Evolutionary conservation across 1,284 basidiomycete species (phyloP).

Genomic region (Ustilago nuda): DNA sequence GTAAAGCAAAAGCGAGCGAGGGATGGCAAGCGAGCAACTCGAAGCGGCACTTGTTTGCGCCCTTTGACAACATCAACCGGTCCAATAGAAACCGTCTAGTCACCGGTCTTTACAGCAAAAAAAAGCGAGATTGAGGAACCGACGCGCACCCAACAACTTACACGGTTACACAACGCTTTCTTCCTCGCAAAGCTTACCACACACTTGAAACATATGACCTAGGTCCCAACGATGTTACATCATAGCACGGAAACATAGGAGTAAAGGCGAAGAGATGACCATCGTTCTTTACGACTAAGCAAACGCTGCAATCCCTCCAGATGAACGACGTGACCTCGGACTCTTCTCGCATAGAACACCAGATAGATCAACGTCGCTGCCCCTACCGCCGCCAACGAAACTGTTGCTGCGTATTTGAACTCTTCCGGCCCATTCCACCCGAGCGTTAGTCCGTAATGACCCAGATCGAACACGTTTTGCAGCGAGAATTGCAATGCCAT

Average conservation of each 20-base stretch:
- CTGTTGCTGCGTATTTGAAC: slow-evolving; percentile 59
- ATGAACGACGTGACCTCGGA: slow-evolving; percentile 60
- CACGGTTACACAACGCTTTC: not conserved
- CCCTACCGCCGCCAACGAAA: slow-evolving; percentile 47
- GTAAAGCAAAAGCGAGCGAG: not conserved
- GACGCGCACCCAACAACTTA: slow-evolving; percentile 4
- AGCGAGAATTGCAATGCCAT: slow-evolving; percentile 57
- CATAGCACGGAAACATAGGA: not conserved
- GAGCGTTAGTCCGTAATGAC: slow-evolving; percentile 58
- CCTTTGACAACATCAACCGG: not conserved
- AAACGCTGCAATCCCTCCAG: slow-evolving; percentile 46
- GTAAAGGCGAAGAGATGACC: not conserved
- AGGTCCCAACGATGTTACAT: not conserved
- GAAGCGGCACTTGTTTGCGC: slow-evolving; percentile 14
- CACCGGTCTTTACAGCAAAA: not conserved
- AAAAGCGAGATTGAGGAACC: slow-evolving; percentile 5
- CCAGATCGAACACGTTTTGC: slow-evolving; percentile 55
- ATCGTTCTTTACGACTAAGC: slow-evolving; percentile 41
- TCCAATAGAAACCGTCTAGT: not conserved
- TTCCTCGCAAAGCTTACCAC: not conserved
- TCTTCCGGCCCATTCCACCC: slow-evolving; percentile 50
- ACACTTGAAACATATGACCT: too few species aligned
- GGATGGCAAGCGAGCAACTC: slow-evolving; percentile 29
- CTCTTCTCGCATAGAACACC: slow-evolving; percentile 51
- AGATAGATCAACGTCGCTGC: slow-evolving; percentile 56